These are phyloP conservation scores for Suillus bovinus DNA, from an alignment of 768 basidiomycete genomes.

Conservation along the genomic window DNA sequence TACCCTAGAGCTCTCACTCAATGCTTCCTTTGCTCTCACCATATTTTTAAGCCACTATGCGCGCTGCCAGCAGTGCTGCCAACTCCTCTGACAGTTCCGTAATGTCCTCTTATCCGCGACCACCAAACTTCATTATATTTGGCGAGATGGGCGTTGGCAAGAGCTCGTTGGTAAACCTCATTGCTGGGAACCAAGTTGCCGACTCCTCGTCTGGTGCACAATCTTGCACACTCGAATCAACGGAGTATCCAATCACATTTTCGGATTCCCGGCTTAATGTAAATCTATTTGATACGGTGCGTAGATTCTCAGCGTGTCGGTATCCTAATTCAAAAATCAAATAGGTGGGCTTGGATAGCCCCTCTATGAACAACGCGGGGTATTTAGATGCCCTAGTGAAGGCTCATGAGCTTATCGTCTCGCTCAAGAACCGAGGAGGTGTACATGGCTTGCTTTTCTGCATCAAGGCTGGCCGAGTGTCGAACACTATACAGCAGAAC, in stretches of 20 bases:
- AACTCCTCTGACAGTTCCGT: neutral
- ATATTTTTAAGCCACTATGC: neutral
- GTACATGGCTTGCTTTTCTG: slow-evolving; percentile 41
- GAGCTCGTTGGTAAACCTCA: slow-evolving; percentile 13
- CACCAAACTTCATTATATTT: slow-evolving; percentile 12
- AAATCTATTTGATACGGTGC: neutral
- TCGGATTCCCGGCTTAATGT: neutral
- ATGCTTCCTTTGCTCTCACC: neutral
- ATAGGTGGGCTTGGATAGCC: slow-evolving; percentile 29
- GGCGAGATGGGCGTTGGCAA: slow-evolving; percentile 15
- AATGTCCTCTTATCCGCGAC: neutral
- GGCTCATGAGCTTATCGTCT: slow-evolving; percentile 34
- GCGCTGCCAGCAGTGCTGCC: neutral
- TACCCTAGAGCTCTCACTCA: neutral
- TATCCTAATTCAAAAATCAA: neutral
- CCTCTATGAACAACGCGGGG: slow-evolving; percentile 22
- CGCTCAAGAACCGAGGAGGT: slow-evolving; percentile 34
- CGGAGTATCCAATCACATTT: neutral
- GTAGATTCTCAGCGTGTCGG: neutral
- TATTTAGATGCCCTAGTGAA: slow-evolving; percentile 29
- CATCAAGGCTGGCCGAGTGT: slow-evolving; percentile 32
- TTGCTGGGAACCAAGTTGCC: slow-evolving; percentile 8
- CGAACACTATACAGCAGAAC: slow-evolving; percentile 26
- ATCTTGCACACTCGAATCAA: slow-evolving; percentile 11
- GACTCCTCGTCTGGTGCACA: neutral